A percentile compares a stretch with the other conserved stretches of the same genome.
phyloP scores from a whole-genome alignment of 2,329 filamentous ascomycete species.

The Calonectria honghensis region DNA sequence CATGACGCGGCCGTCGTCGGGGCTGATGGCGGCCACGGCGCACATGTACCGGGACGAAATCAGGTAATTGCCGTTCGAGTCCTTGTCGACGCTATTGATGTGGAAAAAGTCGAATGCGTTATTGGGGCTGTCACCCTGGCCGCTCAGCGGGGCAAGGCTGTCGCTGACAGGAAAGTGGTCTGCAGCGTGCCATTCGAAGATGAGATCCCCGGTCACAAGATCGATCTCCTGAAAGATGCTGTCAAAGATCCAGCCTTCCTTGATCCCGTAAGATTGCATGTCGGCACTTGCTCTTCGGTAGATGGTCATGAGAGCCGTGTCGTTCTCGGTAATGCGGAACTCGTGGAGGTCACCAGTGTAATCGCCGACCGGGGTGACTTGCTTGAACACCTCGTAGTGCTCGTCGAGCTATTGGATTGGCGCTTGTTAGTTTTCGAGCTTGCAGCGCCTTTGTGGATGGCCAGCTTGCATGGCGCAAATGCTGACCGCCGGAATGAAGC shows the following conservation, averaged over 20 bases:
- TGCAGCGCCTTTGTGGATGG: neutral
- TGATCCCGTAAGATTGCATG: conserved; percentile 50
- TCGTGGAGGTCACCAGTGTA: conserved; percentile 60
- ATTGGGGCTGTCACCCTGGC: conserved; percentile 51
- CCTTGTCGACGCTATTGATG: conserved; percentile 74
- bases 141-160: conserved; percentile 43
- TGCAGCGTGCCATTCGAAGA: conserved; percentile 67
- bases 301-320: conserved; percentile 63
- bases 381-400: conserved; percentile 55
- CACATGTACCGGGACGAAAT: conserved; percentile 71
- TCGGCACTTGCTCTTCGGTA: conserved; percentile 58
- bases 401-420: conserved; percentile 53
- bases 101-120: conserved; percentile 73
- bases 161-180: conserved; percentile 55
- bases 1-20: conserved; percentile 66
- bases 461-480: neutral
- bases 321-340: conserved; percentile 62
- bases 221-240: conserved; percentile 68
- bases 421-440: conserved; percentile 16
- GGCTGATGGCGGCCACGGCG: conserved; percentile 68
- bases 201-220: conserved; percentile 67
- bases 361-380: conserved; percentile 50
- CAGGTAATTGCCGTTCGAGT: conserved; percentile 69
- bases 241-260: conserved; percentile 57
- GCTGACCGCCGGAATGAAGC: neutral